Percentiles rank a stretch among this genome's conserved stretches.
Evolutionary conservation across 345 rosid species (phyloP).

Genomic region (Fremontodendron californicum): DNA sequence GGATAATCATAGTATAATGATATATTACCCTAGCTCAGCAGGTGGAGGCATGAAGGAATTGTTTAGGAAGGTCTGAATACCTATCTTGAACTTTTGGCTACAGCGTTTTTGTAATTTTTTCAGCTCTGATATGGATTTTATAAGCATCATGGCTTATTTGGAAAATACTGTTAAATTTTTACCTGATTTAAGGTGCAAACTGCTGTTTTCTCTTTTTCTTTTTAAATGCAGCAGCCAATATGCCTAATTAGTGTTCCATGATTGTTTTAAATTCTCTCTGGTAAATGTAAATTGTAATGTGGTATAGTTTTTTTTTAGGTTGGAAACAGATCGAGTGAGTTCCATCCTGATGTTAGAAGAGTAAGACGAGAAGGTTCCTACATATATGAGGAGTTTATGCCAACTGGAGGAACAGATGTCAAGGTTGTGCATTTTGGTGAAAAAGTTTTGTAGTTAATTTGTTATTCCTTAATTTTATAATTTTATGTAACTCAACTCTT

Average conservation of each 20-base stretch:
- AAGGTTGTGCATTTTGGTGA: slow-evolving; percentile 48
- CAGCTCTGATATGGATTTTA: background rate
- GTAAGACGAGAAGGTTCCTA: slow-evolving; percentile 98
- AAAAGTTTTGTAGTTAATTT: background rate
- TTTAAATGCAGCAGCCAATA: background rate
- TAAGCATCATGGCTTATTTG: background rate
- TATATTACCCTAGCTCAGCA: slow-evolving; percentile 98
- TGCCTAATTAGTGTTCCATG: background rate
- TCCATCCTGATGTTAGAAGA: slow-evolving; percentile 97
- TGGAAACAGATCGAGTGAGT: slow-evolving; percentile 97
- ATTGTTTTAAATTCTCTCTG: background rate
- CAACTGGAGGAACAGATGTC: slow-evolving; percentile 99
- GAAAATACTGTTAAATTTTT: background rate
- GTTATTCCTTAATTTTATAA: background rate
- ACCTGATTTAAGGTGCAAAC: background rate
- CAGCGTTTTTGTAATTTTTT: background rate
- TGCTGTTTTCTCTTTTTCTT: background rate
- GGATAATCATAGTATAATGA: slow-evolving; percentile 97
- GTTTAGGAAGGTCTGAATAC: slow-evolving; percentile 76
- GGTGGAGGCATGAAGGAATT: slow-evolving; percentile 99
- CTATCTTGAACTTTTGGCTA: background rate
- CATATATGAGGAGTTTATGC: slow-evolving; percentile 99
- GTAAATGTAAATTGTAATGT: background rate
- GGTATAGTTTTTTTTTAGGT: slow-evolving; percentile 38
- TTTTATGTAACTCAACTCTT: background rate